phyloP scores from a whole-genome alignment of 148 eudicot genomes.

The Rhododendron mucronatum region DNA sequence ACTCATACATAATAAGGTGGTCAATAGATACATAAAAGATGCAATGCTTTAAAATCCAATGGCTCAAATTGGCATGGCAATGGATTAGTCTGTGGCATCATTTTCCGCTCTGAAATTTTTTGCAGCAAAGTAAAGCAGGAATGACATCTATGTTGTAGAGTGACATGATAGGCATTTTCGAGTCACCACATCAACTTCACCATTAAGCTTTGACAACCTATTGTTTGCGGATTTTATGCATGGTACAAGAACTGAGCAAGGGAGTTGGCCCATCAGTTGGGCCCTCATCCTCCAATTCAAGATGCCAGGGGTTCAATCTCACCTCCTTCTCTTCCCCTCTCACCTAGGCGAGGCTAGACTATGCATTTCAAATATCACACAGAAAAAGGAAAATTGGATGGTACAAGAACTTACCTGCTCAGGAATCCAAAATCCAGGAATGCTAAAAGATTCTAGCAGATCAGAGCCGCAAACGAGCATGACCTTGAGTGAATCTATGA shows the following conservation, averaged over 20 bases:
- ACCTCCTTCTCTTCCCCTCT: not conserved
- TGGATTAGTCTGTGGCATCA: not conserved
- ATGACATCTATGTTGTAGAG: not conserved
- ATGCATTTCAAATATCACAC: not conserved
- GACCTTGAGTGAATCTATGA: slow-evolving; percentile 55
- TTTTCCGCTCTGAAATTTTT: not conserved
- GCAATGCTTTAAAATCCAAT: not conserved
- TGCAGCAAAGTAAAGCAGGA: not conserved
- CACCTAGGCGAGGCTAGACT: not conserved
- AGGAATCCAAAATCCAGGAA: slow-evolving; percentile 79
- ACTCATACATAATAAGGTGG: not conserved
- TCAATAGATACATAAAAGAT: not conserved
- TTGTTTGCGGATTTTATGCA: not conserved
- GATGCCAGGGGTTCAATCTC: not conserved
- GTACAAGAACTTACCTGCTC: slow-evolving; percentile 59
- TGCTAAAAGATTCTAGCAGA: slow-evolving; percentile 74
- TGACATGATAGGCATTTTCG: not conserved
- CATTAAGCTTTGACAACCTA: not conserved
- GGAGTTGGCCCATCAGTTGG: not conserved
- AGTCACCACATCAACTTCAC: not conserved
- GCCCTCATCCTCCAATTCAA: not conserved
- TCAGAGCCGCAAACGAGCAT: slow-evolving; percentile 96
- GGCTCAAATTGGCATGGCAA: not conserved
- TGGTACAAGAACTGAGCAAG: slow-evolving; percentile 29
- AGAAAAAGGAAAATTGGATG: not conserved